Conservation (phyloP, 169 alveolate genomes). For the Plasmodium falciparum region DNA sequence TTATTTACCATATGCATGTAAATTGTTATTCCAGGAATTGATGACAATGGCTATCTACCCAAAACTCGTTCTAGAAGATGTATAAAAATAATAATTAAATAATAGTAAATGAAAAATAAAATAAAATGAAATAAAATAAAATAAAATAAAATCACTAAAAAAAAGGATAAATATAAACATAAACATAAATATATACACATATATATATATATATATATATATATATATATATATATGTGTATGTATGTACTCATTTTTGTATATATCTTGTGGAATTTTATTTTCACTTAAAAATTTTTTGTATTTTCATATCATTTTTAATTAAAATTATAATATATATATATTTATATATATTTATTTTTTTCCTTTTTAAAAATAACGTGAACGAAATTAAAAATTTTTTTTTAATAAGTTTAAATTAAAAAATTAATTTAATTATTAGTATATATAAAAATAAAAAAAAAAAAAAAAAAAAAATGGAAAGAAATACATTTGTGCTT, state of each 20-base stretch:
- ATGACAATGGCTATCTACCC: constrained; percentile 99
- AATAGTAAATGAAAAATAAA: neutral
- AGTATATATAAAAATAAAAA: neutral
- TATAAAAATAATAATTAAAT: neutral
- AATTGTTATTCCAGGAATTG: constrained; percentile 97
- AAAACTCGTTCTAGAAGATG: constrained; percentile 86
- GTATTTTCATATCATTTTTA: too few relatives aligned
- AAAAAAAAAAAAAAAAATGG: neutral
- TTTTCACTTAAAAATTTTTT: too few relatives aligned
- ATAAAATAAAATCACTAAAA: neutral
- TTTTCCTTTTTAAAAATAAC: too few relatives aligned
- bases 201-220: too few relatives aligned
- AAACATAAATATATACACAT: neutral
- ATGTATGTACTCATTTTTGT: too few relatives aligned
- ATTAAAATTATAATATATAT: too few relatives aligned
- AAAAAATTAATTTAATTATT: too few relatives aligned
- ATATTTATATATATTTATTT: too few relatives aligned
- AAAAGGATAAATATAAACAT: neutral
- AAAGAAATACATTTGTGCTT: neutral
- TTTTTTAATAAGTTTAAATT: too few relatives aligned
- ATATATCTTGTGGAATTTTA: too few relatives aligned
- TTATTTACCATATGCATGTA: constrained; percentile 98
- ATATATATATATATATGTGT: neutral
- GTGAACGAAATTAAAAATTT: too few relatives aligned
- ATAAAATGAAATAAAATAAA: neutral